These are phyloP conservation scores for Aphanomyces stellatus DNA, from an alignment of 352 stramenopile species.

Conservation along the genomic window DNA sequence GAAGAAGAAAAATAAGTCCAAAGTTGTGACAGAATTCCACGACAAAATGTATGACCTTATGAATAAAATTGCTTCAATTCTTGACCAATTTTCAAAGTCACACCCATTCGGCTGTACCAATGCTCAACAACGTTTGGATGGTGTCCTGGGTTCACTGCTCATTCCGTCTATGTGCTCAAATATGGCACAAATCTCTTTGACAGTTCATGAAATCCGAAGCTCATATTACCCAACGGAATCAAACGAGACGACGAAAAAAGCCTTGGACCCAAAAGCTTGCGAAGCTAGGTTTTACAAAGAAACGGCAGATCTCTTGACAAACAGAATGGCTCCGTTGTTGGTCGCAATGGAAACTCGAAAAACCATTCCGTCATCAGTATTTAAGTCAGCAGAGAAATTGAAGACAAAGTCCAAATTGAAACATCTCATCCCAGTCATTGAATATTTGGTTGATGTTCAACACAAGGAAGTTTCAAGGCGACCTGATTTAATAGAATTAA, in stretches of 20 bases:
- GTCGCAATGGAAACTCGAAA: neutral
- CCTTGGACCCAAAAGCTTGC: neutral
- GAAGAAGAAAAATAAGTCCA: neutral
- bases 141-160: neutral
- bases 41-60: neutral
- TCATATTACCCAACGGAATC: neutral
- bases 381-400: neutral
- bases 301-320: neutral
- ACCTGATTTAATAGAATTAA: neutral
- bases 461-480: neutral
- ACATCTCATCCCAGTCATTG: neutral
- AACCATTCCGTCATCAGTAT: neutral
- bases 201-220: neutral
- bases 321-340: neutral
- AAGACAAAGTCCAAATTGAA: neutral
- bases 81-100: neutral
- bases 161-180: constrained; percentile 2
- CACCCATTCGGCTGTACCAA: neutral
- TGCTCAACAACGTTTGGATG: neutral
- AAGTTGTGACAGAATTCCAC: neutral
- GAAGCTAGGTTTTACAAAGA: neutral
- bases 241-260: neutral
- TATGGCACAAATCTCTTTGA: neutral
- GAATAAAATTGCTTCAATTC: neutral
- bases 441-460: neutral